A percentile compares a stretch with the other conserved stretches of the same genome.
These are phyloP conservation scores for Grosmannia penicillata DNA, from an alignment of 2,329 filamentous ascomycete genomes.

Conservation along the genomic window DNA sequence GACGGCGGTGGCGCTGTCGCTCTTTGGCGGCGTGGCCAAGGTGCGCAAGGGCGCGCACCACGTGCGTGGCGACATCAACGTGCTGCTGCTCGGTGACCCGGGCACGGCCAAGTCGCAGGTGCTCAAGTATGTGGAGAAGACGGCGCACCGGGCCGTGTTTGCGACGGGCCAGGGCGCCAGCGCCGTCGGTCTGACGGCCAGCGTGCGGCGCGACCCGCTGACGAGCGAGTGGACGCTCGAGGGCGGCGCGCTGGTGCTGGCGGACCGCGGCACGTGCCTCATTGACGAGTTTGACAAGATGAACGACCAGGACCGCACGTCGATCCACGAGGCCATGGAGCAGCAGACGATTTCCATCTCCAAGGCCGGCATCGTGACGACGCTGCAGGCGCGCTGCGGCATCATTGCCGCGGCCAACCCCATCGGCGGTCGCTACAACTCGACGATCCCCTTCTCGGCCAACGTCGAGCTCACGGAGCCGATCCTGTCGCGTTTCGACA, in stretches of 20 bases:
- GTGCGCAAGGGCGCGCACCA: slow-evolving; percentile 75
- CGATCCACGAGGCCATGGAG: slow-evolving; percentile 99
- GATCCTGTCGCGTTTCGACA: slow-evolving; percentile 94
- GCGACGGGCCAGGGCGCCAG: slow-evolving; percentile 95
- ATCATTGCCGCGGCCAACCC: slow-evolving; percentile 96
- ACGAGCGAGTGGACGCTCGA: slow-evolving; percentile 97
- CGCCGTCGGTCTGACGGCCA: slow-evolving; percentile 93
- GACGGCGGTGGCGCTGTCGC: slow-evolving; percentile 82
- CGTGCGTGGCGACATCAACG: slow-evolving; percentile 95
- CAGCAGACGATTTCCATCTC: slow-evolving; percentile 99
- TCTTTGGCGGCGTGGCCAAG: slow-evolving; percentile 93
- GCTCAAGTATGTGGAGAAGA: slow-evolving; percentile 95
- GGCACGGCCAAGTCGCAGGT: slow-evolving; percentile 97
- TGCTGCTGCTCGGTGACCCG: slow-evolving; percentile 87
- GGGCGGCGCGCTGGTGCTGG: slow-evolving; percentile 86
- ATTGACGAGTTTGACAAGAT: slow-evolving; percentile 99
- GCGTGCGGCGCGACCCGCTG: slow-evolving; percentile 85
- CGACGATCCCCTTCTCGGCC: slow-evolving; percentile 85
- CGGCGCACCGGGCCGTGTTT: slow-evolving; percentile 90
- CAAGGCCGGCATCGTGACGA: slow-evolving; percentile 96
- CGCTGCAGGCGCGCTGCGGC: slow-evolving; percentile 85
- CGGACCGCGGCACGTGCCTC: slow-evolving; percentile 85
- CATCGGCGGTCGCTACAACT: slow-evolving; percentile 91
- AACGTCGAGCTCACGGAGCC: slow-evolving; percentile 96
- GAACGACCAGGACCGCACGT: slow-evolving; percentile 97